These are phyloP conservation scores for Pseudozyma sp. DNA, from an alignment of 1,284 basidiomycete genomes.

Conservation along the genomic window DNA sequence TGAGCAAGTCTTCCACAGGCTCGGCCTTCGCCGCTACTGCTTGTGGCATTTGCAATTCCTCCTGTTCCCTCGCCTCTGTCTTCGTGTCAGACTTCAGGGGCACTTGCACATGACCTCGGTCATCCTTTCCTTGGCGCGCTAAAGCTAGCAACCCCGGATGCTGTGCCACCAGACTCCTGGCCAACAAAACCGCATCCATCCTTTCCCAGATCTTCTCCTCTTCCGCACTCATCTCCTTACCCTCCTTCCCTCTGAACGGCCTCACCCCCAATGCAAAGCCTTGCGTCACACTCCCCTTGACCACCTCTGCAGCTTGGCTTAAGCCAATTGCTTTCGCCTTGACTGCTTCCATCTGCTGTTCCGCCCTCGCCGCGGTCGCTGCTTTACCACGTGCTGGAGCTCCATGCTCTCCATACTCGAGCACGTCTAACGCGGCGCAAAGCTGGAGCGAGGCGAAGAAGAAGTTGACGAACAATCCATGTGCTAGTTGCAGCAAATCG, in stretches of 20 bases:
- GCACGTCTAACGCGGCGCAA: constrained; percentile 72
- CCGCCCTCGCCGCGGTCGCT: neutral
- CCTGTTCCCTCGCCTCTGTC: neutral
- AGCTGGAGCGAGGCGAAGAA: constrained; percentile 78
- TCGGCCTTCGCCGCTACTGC: neutral
- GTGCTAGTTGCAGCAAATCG: constrained; percentile 81
- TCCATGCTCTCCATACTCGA: constrained; percentile 30
- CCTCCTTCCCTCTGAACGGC: constrained; percentile 7
- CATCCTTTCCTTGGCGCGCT: neutral
- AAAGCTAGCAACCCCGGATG: constrained; percentile 10
- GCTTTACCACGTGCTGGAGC: constrained; percentile 9
- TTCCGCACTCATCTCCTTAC: constrained; percentile 12
- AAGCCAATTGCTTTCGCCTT: constrained; percentile 5
- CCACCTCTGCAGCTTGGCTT: constrained; percentile 1
- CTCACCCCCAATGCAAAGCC: constrained; percentile 13
- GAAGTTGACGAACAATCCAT: constrained; percentile 79
- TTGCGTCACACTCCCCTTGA: constrained; percentile 1
- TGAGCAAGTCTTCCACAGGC: neutral
- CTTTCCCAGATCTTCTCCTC: constrained; percentile 18
- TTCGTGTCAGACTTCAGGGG: neutral
- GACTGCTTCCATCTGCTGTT: constrained; percentile 18
- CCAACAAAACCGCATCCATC: constrained; percentile 27
- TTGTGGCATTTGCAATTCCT: neutral
- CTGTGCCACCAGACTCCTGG: constrained; percentile 25
- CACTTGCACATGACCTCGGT: neutral